Percentiles rank a stretch among this genome's conserved stretches.
Evolutionary conservation across 805 yeast species (phyloP).

Genomic region (Pachysolen tannophilus): DNA sequence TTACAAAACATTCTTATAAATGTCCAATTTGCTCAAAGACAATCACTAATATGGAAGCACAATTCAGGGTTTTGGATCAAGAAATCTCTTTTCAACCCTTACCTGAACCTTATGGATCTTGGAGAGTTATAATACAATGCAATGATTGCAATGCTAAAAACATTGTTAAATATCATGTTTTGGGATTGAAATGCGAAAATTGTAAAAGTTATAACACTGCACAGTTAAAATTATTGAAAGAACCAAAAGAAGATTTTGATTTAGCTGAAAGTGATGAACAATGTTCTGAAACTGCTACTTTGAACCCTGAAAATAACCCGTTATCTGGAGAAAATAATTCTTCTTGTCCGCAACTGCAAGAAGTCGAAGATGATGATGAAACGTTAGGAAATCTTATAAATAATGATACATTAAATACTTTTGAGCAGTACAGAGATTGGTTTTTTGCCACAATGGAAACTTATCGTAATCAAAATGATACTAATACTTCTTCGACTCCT

Average conservation of each 20-base stretch:
- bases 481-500: no score
- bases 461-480: conserved; percentile 3
- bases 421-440: conserved; percentile 8
- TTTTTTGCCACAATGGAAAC: conserved; percentile 6
- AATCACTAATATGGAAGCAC: conserved; percentile 79
- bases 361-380: conserved; percentile 2
- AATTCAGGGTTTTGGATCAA: conserved; percentile 77
- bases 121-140: conserved; percentile 73
- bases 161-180: conserved; percentile 65
- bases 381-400: conserved; percentile 1
- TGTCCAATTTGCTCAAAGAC: conserved; percentile 89
- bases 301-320: no score
- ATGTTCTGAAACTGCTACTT: no score
- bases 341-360: no score
- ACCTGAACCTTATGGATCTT: conserved; percentile 70
- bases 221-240: conserved; percentile 41
- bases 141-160: conserved; percentile 86
- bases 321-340: no score
- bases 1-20: conserved; percentile 75
- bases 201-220: conserved; percentile 85
- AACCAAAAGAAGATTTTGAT: no score
- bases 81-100: conserved; percentile 71
- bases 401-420: conserved; percentile 5
- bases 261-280: no score
- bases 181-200: conserved; percentile 82